Evolutionary conservation across 2,329 filamentous ascomycete species (phyloP), one percentile per base, ranked within the genome.

Genomic region (Lecanoromycetidae sp.): DNA sequence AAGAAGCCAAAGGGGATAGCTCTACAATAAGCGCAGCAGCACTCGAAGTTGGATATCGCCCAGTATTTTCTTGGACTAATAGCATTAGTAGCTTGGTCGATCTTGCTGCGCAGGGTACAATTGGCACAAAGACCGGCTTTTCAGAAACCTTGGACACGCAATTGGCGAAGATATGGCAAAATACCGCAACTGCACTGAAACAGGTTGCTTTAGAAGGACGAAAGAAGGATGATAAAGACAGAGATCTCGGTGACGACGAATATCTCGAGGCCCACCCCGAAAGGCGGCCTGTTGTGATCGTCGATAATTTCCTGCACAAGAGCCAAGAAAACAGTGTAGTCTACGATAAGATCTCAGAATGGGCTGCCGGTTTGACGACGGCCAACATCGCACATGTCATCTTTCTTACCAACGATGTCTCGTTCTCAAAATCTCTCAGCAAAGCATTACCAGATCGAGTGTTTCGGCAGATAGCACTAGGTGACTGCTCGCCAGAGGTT

Each of bases 41-140:
- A 1, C 68, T 71, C 1, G 79, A 88, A 54, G 88, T 96, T 40
- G 90, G 91, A 7, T 96, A 95, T 61, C 75, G 84, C 7, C 91
- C 91, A 0, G 79, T 98, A 0, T 98, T 98, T 62, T 93, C 86
- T 0, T 96, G 88, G 85, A 84, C 93, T 66, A 95, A 96, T 64
- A 94, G 80, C 58, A 78, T 96, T 55, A 94, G 85, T 65, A 94
- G 87, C 61, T 77, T 95, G 66, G 72, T 94, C 54, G 91, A 96
- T 57, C 75, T 96, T 30, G 91, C 90, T 19, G 86, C 91, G 1
- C 90, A 95, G 62, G 85, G 88, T 56, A 91, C 91, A 10, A 94
- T 90, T 17, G 90, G 90, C 10, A 84, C 93, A 49, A 95, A 96
- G 66, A 84, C 87, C 5, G 88, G 88, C 6, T 94, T 96, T 60